These are phyloP conservation scores for Cercospora zeae-maydis DNA, from an alignment of 2,329 filamentous ascomycete species.

Conservation along the genomic window DNA sequence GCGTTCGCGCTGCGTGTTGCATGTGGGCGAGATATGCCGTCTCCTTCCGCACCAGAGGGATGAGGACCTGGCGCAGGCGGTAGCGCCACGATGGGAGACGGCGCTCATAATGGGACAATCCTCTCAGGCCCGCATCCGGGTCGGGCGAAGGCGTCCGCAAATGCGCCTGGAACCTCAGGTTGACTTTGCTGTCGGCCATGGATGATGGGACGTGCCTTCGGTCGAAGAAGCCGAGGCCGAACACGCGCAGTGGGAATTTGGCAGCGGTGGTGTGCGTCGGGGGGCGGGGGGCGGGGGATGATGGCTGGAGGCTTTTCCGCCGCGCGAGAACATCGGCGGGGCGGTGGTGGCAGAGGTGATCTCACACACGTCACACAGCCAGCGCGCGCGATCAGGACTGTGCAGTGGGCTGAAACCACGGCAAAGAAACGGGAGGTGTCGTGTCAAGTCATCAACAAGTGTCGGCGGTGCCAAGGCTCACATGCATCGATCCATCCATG, in stretches of 20 bases:
- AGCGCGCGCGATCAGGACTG: neutral
- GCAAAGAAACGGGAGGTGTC: neutral
- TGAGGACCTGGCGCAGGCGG: conserved; percentile 69
- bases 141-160: conserved; percentile 32
- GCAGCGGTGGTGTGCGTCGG: neutral
- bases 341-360: neutral
- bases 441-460: neutral
- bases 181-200: conserved; percentile 22
- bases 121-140: conserved; percentile 72
- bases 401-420: neutral
- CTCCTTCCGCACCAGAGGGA: conserved; percentile 89
- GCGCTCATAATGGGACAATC: conserved; percentile 61
- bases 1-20: conserved; percentile 75
- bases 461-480: neutral
- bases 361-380: neutral
- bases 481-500: too few relatives aligned
- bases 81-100: conserved; percentile 88
- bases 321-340: neutral
- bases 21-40: conserved; percentile 88
- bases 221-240: conserved; percentile 16
- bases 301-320: neutral
- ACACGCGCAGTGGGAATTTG: conserved; percentile 13
- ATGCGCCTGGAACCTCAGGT: conserved; percentile 28
- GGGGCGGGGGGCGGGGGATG: neutral
- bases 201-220: conserved; percentile 8